Evolutionary conservation across 306 rosid genomes (phyloP), one percentile per base, ranked within the genome.

Genomic region (Pterocarpus macrocarpus): DNA sequence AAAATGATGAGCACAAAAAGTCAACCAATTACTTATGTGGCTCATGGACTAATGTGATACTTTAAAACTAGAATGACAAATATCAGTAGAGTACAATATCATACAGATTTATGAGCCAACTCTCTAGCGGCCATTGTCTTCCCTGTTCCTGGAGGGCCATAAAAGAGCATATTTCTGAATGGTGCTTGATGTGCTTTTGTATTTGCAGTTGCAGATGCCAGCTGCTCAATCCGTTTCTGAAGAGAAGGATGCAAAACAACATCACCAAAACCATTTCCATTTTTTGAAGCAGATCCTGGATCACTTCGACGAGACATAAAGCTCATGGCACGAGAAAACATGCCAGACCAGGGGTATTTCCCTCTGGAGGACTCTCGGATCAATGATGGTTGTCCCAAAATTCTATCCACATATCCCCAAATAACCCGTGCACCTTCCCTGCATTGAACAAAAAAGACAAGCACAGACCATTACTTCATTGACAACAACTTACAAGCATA

Each of bases 131-230:
- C 99, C 99, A 96, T 92, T 66, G 99, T 96, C 75, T 96, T 96
- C 77, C 99, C 99, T 53, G 99, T 96, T 85, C 99, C 99, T 16
- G 98, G 98, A 88, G 99, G 97, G 17, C 99, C 98, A 85, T 96
- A 96, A 80, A 96, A 96, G 78, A 96, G 93, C 94, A 96, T 93
- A 82, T 96, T 96, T 65, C 99, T 91, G 77, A 93, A 96, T 5
- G 98, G 99, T 47, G 99, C 99, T 80, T 93, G 93, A 85, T 96
- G 99, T 16, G 97, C 88, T 85, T 96, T 96, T 64, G 99, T 96
- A 87, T 96, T 94, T 36, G 97, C 94, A 38, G 99, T 96, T 82
- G 99, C 98, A 44, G 86, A 82, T 63, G 99, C 86, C 76, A 96
- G 85, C 84, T 96, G 99, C 82, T 90, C 88, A 43, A 96, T 96